Percentiles rank a stretch among this genome's conserved stretches.
Conservation (phyloP, 2,329 filamentous ascomycete species). For the Dactylellina haptotyla region DNA sequence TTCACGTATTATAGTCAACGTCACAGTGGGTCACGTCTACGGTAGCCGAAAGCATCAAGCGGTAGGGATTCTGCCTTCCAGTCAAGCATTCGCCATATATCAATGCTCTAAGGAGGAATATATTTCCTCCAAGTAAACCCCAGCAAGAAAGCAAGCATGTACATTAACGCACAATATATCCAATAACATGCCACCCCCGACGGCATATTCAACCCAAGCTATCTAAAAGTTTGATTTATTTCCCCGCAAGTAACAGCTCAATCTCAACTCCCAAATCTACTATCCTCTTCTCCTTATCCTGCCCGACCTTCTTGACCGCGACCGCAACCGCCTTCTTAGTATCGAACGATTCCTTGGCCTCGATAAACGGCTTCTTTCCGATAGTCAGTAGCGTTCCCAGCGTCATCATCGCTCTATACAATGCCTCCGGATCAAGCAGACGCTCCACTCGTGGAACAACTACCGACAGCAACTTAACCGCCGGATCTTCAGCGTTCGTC, state of each 20-base stretch:
- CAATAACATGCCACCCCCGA: no score
- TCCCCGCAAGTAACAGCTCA: conserved; percentile 19
- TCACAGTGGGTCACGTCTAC: no score
- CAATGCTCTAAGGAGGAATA: no score
- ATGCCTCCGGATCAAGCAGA: conserved; percentile 80
- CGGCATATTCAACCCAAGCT: no score
- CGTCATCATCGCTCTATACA: conserved; percentile 84
- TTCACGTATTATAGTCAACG: no score
- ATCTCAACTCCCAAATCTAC: conserved; percentile 42
- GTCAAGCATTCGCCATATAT: no score
- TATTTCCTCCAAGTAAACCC: no score
- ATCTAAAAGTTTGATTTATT: neutral
- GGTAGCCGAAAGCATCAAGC: no score
- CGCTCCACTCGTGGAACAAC: conserved; percentile 72
- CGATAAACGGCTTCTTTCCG: conserved; percentile 64
- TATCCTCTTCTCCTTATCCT: conserved; percentile 65
- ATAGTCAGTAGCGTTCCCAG: conserved; percentile 79
- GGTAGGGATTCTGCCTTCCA: no score
- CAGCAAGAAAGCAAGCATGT: no score
- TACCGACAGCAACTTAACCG: conserved; percentile 67
- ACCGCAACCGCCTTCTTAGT: conserved; percentile 62
- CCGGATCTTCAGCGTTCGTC: conserved; percentile 59
- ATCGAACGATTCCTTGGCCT: conserved; percentile 63
- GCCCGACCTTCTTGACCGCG: conserved; percentile 62
- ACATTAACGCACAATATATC: no score